Evolutionary conservation across 169 alveolate species (phyloP).

Genomic region (Amoebophrya sp.): DNA sequence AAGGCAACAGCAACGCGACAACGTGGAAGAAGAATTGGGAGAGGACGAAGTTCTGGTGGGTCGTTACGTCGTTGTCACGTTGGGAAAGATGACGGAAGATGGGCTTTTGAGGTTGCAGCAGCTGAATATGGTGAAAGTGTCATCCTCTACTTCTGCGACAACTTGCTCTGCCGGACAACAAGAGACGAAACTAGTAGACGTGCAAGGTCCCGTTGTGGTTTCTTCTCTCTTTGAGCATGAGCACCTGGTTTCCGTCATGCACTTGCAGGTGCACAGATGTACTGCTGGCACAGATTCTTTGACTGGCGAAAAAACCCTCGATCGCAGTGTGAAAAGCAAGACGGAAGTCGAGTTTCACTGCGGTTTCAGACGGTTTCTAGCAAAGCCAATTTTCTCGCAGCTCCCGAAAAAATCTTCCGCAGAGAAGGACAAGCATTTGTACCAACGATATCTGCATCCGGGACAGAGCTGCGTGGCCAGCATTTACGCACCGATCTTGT

Average conservation of each 20-base stretch:
- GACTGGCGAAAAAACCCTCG: slow-evolving; percentile 8
- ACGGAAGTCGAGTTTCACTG: slow-evolving; percentile 45
- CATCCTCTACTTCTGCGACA: neutral
- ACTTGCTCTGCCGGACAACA: no score
- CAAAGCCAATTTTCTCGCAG: slow-evolving; percentile 29
- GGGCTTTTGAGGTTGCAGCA: neutral
- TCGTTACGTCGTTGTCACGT: neutral
- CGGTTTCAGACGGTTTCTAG: slow-evolving; percentile 52
- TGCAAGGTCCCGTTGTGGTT: slow-evolving; percentile 42
- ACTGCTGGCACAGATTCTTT: neutral
- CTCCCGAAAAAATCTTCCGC: slow-evolving; percentile 14
- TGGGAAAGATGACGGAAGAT: neutral
- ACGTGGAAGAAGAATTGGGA: neutral
- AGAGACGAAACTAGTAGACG: no score
- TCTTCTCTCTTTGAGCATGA: slow-evolving; percentile 53
- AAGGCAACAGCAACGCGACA: neutral
- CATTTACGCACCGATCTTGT: slow-evolving; percentile 31
- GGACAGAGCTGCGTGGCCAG: neutral
- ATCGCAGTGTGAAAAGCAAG: slow-evolving; percentile 49
- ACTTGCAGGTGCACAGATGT: slow-evolving; percentile 41
- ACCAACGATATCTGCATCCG: slow-evolving; percentile 21
- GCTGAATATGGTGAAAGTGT: neutral
- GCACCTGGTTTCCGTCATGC: slow-evolving; percentile 51
- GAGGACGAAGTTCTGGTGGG: neutral
- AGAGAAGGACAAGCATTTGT: slow-evolving; percentile 36